phyloP scores from a whole-genome alignment of 352 stramenopile species.

The Globisporangium iwayamae region DNA sequence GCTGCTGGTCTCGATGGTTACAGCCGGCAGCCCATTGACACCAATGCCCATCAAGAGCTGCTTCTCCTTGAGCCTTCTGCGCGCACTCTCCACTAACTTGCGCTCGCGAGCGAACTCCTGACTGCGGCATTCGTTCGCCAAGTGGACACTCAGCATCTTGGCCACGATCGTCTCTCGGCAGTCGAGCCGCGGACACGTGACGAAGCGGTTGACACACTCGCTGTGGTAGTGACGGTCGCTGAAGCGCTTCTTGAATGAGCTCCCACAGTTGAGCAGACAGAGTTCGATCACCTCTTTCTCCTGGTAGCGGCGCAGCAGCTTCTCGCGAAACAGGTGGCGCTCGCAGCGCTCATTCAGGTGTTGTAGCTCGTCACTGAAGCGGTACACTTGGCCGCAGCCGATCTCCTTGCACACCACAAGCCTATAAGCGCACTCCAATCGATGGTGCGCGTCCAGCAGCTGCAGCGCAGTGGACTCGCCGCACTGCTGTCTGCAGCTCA shows the following conservation, averaged over 20 bases:
- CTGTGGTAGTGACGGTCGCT: conserved; percentile 35
- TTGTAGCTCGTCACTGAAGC: conserved; percentile 24
- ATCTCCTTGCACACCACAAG: conserved; percentile 50
- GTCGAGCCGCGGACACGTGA: conserved; percentile 41
- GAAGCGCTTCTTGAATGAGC: conserved; percentile 29
- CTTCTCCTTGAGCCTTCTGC: conserved; percentile 6
- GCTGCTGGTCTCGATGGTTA: not conserved
- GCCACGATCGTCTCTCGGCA: conserved; percentile 53
- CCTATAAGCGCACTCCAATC: conserved; percentile 40
- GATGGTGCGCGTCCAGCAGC: conserved; percentile 51
- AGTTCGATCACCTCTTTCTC: conserved; percentile 37
- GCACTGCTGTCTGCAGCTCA: conserved; percentile 47
- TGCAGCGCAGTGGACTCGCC: conserved; percentile 28
- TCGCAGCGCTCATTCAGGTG: conserved; percentile 37
- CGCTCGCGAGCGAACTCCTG: conserved; percentile 19
- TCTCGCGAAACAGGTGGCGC: conserved; percentile 33
- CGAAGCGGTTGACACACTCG: conserved; percentile 47
- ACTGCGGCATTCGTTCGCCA: conserved; percentile 41
- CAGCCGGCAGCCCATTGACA: not conserved
- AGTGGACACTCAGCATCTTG: conserved; percentile 30
- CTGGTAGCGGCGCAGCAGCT: conserved; percentile 32
- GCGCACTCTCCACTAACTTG: conserved; percentile 31
- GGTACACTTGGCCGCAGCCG: conserved; percentile 36
- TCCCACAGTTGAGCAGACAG: conserved; percentile 44
- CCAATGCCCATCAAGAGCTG: not conserved